Conservation (phyloP, 257 asterid species). For the Solanum phureja region DNA sequence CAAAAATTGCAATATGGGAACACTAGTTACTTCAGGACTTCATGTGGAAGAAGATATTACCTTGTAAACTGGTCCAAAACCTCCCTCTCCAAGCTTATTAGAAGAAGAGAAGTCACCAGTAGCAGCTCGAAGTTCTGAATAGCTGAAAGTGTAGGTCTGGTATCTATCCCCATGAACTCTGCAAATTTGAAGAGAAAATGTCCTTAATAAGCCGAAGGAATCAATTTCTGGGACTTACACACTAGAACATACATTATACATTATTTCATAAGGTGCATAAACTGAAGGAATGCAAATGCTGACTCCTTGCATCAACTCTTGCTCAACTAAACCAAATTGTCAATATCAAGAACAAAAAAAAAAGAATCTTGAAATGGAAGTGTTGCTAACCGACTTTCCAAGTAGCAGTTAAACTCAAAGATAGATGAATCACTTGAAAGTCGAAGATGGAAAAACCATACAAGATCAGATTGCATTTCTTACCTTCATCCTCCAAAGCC, state of each 20-base stretch:
- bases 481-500: too few species aligned
- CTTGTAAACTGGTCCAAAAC: conserved; percentile 88
- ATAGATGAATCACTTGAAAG: too few species aligned
- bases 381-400: too few species aligned
- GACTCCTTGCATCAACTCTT: not conserved
- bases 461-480: too few species aligned
- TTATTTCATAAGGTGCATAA: not conserved
- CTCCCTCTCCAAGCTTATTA: conserved; percentile 91
- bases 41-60: conserved; percentile 15
- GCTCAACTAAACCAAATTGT: not conserved
- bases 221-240: not conserved
- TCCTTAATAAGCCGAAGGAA: not conserved
- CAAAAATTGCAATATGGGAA: not conserved
- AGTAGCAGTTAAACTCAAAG: too few species aligned
- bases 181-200: conserved; percentile 6
- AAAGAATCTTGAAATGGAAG: too few species aligned
- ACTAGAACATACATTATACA: not conserved
- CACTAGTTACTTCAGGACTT: not conserved
- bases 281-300: not conserved
- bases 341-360: not conserved
- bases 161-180: conserved; percentile 68
- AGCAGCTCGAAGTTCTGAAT: conserved; percentile 59
- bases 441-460: too few species aligned
- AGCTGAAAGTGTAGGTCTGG: conserved; percentile 59
- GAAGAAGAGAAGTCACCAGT: conserved; percentile 54